Base-by-base conservation (phyloP, 352 stramenopile genomes). In the Aphanomyces astaci region DNA sequence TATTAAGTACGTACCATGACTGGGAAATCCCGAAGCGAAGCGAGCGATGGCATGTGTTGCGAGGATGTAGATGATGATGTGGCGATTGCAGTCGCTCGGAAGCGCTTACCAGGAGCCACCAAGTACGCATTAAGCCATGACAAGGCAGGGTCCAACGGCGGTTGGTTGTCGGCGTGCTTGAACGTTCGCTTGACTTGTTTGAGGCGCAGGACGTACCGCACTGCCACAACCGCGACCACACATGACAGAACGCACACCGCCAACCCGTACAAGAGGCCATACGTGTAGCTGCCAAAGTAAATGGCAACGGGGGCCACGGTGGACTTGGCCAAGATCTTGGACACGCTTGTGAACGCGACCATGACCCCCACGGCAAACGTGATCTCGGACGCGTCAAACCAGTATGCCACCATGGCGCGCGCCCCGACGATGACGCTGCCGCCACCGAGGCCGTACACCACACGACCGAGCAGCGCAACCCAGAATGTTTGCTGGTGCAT, bases 251-350 rank as follows among this genome's bases (percentile, higher is more conserved):
- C 5, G 24, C 32, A 52, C 15, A 66, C 4, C 15, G 27, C 60
- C 9, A 51, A 15, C 19, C 60, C 60, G 32, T 66, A 66, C 22
- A 59, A 31, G 46, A 48, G 54, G 10, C 31, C 56, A 36, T 87
- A 73, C 40, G 92, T 82, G 70, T 97, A 96, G 31, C 86, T 84
- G 13, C 87, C 82, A 73, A 94, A 94, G 65, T 90, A 86, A 15
- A 95, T 71, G 1, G 88, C 87, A 36, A 96, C 80, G 0, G 89
- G 89, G 7, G 86, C 89, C 24, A 95, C 85, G 5, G 86, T 95
- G 0, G 88, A 76, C 74, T 96, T 96, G 11, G 89, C 87, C n/a
- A 96, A 63, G 79, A 95, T 96, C 80, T 96, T 96, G 64, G 81
- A 90, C 13, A 96, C 66, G 67, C 94, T 96, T 17, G 90, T 95